Evolutionary conservation across 2,329 filamentous ascomycete species (phyloP).

Genomic region (Fusarium haematococcum): DNA sequence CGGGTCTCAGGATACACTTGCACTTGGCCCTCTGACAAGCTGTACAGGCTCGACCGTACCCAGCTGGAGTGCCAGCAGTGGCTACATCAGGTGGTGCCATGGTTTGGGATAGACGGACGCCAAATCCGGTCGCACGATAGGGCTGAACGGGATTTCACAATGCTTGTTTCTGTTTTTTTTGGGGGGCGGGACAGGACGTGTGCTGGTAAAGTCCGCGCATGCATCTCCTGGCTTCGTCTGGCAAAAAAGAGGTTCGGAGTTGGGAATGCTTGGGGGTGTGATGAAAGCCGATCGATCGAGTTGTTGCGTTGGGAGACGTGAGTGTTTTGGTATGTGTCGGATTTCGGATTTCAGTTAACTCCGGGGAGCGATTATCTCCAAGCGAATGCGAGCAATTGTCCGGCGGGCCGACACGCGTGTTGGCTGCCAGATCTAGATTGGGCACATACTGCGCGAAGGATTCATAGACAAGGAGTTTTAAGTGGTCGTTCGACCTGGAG

Average conservation of each 20-base stretch:
- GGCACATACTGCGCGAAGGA: not conserved
- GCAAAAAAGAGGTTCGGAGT: not conserved
- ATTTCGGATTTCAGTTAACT: conserved; percentile 21
- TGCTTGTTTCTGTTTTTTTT: not conserved
- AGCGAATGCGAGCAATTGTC: not conserved
- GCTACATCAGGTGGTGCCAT: conserved; percentile 40
- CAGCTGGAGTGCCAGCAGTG: conserved; percentile 47
- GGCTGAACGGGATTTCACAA: conserved; percentile 22
- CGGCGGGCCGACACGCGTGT: not conserved
- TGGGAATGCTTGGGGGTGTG: not conserved
- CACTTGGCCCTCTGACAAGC: conserved; percentile 62
- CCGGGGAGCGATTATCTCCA: conserved; percentile 8
- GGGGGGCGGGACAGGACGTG: conserved; percentile 19
- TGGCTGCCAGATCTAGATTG: not conserved
- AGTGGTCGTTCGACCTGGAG: not conserved
- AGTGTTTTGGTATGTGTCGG: conserved; percentile 6
- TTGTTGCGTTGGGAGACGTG: not conserved
- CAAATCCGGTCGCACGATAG: conserved; percentile 33
- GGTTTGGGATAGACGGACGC: conserved; percentile 10
- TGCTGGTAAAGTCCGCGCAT: not conserved
- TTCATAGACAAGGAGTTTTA: not conserved
- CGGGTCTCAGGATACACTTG: conserved; percentile 58
- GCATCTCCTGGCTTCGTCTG: not conserved
- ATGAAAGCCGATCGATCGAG: conserved; percentile 19
- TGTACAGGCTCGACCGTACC: conserved; percentile 59